A percentile compares a stretch with the other conserved stretches of the same genome.
These are phyloP conservation scores for Mitragyna speciosa DNA, from an alignment of 257 asterid genomes.

Conservation along the genomic window DNA sequence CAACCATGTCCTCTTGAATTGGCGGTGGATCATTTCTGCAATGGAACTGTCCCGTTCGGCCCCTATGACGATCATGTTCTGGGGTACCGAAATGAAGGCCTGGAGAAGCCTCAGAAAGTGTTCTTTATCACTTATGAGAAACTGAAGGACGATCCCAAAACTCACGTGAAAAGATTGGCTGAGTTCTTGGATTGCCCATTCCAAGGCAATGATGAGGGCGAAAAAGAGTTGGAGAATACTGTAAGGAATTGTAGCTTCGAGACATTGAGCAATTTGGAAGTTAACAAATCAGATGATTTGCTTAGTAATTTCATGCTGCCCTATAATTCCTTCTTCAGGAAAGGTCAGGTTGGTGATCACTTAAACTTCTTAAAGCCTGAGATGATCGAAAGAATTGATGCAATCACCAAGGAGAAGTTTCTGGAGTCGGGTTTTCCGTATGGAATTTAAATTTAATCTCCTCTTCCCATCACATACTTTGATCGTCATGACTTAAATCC, in stretches of 20 bases:
- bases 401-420: conserved; percentile 31
- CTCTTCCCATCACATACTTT: too few relatives aligned
- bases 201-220: conserved; percentile 13
- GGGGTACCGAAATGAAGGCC: conserved; percentile 35
- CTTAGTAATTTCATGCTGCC: conserved; percentile 33
- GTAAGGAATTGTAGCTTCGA: conserved; percentile 49
- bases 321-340: conserved; percentile 37
- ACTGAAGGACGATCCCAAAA: conserved; percentile 28
- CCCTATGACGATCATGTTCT: conserved; percentile 54
- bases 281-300: conserved; percentile 39
- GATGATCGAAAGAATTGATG: conserved; percentile 30
- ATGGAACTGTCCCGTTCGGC: conserved; percentile 46
- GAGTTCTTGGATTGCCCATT: conserved; percentile 53
- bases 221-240: conserved; percentile 31
- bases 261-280: conserved; percentile 34
- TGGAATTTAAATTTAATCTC: conserved; percentile 20
- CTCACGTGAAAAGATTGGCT: conserved; percentile 25
- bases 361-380: conserved; percentile 25
- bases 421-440: conserved; percentile 31
- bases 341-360: conserved; percentile 39
- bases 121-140: conserved; percentile 47
- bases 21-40: conserved; percentile 49
- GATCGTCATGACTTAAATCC: too few relatives aligned
- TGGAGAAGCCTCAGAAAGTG: conserved; percentile 35
- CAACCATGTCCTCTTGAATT: conserved; percentile 31